phyloP scores from a whole-genome alignment of 805 yeast genomes.

The Kregervanrija delftensis region DNA sequence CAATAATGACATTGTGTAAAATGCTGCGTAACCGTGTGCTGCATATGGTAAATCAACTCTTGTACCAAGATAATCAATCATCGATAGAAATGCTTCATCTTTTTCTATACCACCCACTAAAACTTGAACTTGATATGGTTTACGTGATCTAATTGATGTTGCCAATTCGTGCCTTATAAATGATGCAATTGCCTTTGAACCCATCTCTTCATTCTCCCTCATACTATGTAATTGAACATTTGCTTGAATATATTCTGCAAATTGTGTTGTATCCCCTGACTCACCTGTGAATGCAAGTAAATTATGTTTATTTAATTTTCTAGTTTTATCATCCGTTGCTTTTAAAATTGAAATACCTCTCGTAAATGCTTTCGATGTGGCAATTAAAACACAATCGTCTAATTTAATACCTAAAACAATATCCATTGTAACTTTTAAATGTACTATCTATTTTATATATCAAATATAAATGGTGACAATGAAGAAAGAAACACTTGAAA shows the following conservation, averaged over 20 bases:
- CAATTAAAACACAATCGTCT: slow-evolving; percentile 73
- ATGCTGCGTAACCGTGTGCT: slow-evolving; percentile 98
- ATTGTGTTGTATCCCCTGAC: slow-evolving; percentile 92
- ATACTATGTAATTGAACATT: slow-evolving; percentile 82
- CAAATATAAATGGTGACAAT: no score
- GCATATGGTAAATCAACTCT: slow-evolving; percentile 88
- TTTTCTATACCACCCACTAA: slow-evolving; percentile 67
- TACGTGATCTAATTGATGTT: slow-evolving; percentile 80
- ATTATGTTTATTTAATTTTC: slow-evolving; percentile 65
- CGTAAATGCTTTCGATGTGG: slow-evolving; percentile 92
- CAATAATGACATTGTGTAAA: slow-evolving; percentile 81
- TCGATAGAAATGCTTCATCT: slow-evolving; percentile 57
- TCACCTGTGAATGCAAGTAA: slow-evolving; percentile 91
- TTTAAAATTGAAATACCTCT: slow-evolving; percentile 83
- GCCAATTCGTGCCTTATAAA: slow-evolving; percentile 88
- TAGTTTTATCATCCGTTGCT: slow-evolving; percentile 73
- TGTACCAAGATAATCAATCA: slow-evolving; percentile 94
- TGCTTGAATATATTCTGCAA: slow-evolving; percentile 91
- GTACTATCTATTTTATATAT: no score
- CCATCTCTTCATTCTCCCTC: slow-evolving; percentile 75
- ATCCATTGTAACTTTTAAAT: slow-evolving; percentile 52
- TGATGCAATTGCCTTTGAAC: slow-evolving; percentile 81
- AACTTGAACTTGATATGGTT: slow-evolving; percentile 93
- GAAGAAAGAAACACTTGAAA: no score
- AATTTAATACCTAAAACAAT: slow-evolving; percentile 81